Evolutionary conservation across 1,139 yeast genomes (phyloP), one percentile per base, ranked within the genome.

Genomic region (Pichia sp.): DNA sequence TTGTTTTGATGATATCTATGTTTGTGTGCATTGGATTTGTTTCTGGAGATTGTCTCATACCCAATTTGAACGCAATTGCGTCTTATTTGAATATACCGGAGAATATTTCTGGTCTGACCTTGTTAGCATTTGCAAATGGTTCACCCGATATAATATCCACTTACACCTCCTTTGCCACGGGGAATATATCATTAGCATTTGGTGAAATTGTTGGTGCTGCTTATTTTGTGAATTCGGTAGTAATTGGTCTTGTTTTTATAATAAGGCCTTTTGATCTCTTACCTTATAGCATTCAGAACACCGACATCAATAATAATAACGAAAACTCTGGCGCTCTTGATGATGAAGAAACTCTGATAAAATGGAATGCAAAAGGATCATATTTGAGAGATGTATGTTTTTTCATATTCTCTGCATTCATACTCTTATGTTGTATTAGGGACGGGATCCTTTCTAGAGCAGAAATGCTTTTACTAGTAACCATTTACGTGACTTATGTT

Each of bases 141-240:
- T 67, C 79, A 2, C 81, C 84, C 0, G 84, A 78, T 59, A 72
- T 77, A 5, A 56, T 77, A 43, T 69, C 78, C 44, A 77, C 80
- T 1, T 77, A 69, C 49, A 70, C 71, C 36, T 80, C 81, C 1
- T 69, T 77, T 62, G 62, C 60, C 38, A 55, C 72, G 4, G 73
- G 68, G 4, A 68, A 73, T 38, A 69, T 70, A 0, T 68, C 73
- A 31, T 62, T 78, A 53, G 82, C 83, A 0, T 58, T 77, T 5
- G 73, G 81, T 3, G 83, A 78, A 56, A 60, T 77, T 23, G 61
- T 75, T 36, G 83, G 84, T 1, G 79, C 82, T 1, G 73, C 80
- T 0, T 67, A 75, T 34, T 75, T 77, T 52, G 69, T 77, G 34
- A 68, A 75, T 23, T 67, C 79, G 1, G 68, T 75, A 33, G 75